Base-by-base conservation (phyloP, 768 basidiomycete species). In the Termitomyces sp. region DNA sequence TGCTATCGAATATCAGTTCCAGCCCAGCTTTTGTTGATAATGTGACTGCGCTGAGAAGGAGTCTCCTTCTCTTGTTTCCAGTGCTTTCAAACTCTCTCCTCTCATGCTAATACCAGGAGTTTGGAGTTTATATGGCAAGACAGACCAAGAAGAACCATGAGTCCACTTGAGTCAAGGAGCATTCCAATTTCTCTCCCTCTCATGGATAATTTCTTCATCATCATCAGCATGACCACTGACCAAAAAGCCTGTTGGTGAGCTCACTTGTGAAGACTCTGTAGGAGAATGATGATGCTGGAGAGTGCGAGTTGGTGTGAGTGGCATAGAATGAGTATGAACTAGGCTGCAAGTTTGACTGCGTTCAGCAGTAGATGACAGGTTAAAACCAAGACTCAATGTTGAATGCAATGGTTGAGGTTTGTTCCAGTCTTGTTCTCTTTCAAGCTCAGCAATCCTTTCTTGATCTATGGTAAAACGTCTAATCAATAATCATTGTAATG, bases 181-280 rank as follows among this genome's bases (percentile, higher is more conserved):
- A 69, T 87, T 86, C 88, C 87, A 89, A 66, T 89, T 89, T 52
- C 85, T 78, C 71, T 89, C 88, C 52, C 86, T 79, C 65, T 82
- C 80, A 51, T 73, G 70, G 7, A 66, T 53, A 33, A 66, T 52
- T 42, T 74, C 69, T 15, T 60, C 65, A 5, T 73, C 68, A 18
- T 65, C 65, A 3, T 68, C n/a, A n/a, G n/a, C 74, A 15, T 71
- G 75, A 32, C 64, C 66, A 44, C 73, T 76, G 15, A 38, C 63
- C 38, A 73, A 58, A 22, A 78, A 81, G 20, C 69, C 65, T 15
- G 70, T 66, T 35, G 83, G 81, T 24, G 85, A 86, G 59, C 74
- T 75, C 6, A 77, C 71, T 46, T 75, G 71, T 38, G 77, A 75
- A 49, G 78, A 71, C 12, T 68, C 66, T 4, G 44, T 54, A 48